Base-by-base conservation (phyloP, 2,329 filamentous ascomycete species). In the Juglanconis oblonga region DNA sequence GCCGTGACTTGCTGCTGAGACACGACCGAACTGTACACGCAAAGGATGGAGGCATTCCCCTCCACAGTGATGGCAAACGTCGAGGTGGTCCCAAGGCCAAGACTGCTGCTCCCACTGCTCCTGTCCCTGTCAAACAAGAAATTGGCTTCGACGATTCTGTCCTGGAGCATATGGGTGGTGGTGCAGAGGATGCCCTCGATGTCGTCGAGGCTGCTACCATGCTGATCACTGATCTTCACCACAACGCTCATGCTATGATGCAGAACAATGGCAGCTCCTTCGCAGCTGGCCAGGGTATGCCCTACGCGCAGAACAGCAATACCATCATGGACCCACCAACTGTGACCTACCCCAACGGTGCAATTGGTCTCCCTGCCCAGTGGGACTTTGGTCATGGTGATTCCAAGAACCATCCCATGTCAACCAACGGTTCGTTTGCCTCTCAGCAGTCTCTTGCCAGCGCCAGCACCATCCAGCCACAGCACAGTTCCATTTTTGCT, bases 11-110 rank as follows among this genome's bases (percentile, higher is more conserved):
- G 64, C 87, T 99, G 56, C 87, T 99, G 67, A 90, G 95, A 75
- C 95, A 99, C 80, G 95, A 99, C 77, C 91, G 95, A 71, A 99
- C 95, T 66, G 95, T 99, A 65, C 95, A 99, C 78, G 95, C 95
- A 64, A 98, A 98, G 79, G 95, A 99, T 79, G 94, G 94, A 68
- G 94, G 95, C 67, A 86, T 95, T 55, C 94, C 94, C 66, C 85
- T 98, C 51, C 92, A 96, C 75, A 96, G 92, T 76, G 95, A 98
- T 76, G 90, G 91, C 67, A 97, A 97, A 81, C 89, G 93, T 70
- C 88, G 91, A 65, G 84, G 88, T 65, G 85, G 83, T 55, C 82
- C 87, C 64, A 92, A 92, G 77, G 79, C 88, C 56, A 81, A 85
- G 66, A 79, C 85, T 57, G 79, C 86, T 64, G 79, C 81, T 57